Conservation (phyloP, 2,329 filamentous ascomycete species). For the Verticillium klebahnii region DNA sequence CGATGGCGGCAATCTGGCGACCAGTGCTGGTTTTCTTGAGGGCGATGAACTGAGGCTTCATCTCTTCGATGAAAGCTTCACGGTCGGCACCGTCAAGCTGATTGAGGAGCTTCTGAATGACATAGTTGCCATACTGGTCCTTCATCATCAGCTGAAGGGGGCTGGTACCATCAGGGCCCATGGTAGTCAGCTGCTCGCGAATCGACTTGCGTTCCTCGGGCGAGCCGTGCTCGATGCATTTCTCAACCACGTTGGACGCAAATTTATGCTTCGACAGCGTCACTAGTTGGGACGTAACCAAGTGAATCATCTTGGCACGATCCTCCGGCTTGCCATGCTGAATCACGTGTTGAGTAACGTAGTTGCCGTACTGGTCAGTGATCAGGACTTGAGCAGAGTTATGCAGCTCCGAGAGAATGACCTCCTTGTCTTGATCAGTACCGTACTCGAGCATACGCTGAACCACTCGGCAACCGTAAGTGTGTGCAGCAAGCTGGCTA, state of each 20-base stretch:
- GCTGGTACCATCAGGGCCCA: constrained; percentile 60
- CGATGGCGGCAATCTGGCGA: constrained; percentile 63
- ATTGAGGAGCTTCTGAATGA: constrained; percentile 81
- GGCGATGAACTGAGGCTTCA: constrained; percentile 56
- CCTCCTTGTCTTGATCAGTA: constrained; percentile 62
- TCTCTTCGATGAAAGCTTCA: constrained; percentile 55
- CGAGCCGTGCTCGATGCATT: constrained; percentile 72
- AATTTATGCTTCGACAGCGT: constrained; percentile 89
- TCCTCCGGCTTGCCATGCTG: constrained; percentile 71
- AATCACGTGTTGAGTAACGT: constrained; percentile 91
- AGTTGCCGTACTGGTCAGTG: constrained; percentile 88
- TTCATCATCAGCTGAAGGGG: constrained; percentile 76
- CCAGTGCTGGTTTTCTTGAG: constrained; percentile 62
- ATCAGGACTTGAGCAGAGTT: constrained; percentile 67
- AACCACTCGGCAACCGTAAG: constrained; percentile 87
- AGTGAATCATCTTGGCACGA: constrained; percentile 63
- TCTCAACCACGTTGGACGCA: constrained; percentile 95
- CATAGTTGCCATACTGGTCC: constrained; percentile 93
- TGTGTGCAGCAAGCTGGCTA: constrained; percentile 67
- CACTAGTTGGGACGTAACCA: constrained; percentile 69
- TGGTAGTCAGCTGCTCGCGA: constrained; percentile 55
- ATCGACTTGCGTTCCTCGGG: constrained; percentile 67
- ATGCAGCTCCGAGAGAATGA: constrained; percentile 76
- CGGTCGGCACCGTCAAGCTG: constrained; percentile 47
- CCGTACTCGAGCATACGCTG: constrained; percentile 88